Conservation (phyloP, 2,329 filamentous ascomycete species). For the Tetracladium maxilliforme region DNA sequence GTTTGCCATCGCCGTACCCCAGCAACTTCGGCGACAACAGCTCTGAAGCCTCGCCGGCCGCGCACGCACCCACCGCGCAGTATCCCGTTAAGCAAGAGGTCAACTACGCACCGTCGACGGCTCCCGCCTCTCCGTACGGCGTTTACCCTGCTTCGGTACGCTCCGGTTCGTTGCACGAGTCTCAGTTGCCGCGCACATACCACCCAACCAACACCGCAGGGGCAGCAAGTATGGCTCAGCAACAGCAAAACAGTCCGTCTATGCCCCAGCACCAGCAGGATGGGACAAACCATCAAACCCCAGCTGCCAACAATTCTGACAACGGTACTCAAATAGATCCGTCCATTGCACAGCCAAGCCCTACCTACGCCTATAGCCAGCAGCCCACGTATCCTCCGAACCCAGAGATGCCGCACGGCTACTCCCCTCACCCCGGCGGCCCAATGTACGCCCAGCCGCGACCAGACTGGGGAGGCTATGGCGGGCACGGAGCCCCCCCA, state of each 20-base stretch:
- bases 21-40: constrained; percentile 51
- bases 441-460: constrained; percentile 55
- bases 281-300: constrained; percentile 56
- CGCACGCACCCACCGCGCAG: constrained; percentile 86
- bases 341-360: constrained; percentile 85
- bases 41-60: constrained; percentile 77
- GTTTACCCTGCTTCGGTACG: constrained; percentile 62
- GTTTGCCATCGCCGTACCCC: constrained; percentile 65
- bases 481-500: constrained; percentile 29
- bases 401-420: constrained; percentile 75
- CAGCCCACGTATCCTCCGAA: constrained; percentile 80
- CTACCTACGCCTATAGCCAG: constrained; percentile 61
- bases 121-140: constrained; percentile 80
- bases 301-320: too few relatives aligned
- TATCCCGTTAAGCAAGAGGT: constrained; percentile 75
- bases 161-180: constrained; percentile 73
- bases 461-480: constrained; percentile 62
- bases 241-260: constrained; percentile 98
- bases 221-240: constrained; percentile 78
- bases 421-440: constrained; percentile 42
- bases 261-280: constrained; percentile 73
- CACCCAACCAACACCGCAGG: constrained; percentile 61
- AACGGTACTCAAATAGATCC: constrained; percentile 97
- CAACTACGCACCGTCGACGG: constrained; percentile 64
- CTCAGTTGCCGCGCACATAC: constrained; percentile 77